Conservation (phyloP, 495 filamentous ascomycete genomes). For the Penicillium egyptiacum region DNA sequence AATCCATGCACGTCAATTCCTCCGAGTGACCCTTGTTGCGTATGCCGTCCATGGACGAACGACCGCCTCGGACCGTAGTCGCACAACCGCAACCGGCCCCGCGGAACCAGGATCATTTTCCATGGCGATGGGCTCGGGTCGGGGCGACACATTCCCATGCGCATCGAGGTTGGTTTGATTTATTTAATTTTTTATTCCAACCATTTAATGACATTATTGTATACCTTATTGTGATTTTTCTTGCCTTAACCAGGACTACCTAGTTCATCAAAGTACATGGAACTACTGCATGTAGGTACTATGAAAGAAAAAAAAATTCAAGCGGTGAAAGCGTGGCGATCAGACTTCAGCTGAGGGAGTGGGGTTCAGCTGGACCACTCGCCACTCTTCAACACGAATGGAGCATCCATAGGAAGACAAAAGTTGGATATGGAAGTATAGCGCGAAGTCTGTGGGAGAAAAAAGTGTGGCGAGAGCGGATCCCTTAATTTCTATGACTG, state of each 20-base stretch:
- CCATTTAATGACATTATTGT: not conserved
- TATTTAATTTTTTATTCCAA: not conserved
- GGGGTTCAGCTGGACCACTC: slow-evolving; percentile 23
- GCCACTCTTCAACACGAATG: slow-evolving; percentile 25
- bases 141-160: slow-evolving; percentile 24
- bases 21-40: slow-evolving; percentile 22
- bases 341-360: slow-evolving; percentile 36
- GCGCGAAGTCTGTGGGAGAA: slow-evolving; percentile 4
- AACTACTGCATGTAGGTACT: slow-evolving; percentile 30
- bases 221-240: not conserved
- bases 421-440: slow-evolving; percentile 14
- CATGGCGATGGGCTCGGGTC: slow-evolving; percentile 36
- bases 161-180: slow-evolving; percentile 1
- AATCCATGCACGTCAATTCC: slow-evolving; percentile 22
- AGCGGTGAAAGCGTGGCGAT: slow-evolving; percentile 36
- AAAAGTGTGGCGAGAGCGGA: slow-evolving; percentile 20
- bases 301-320: slow-evolving; percentile 10
- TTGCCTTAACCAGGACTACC: slow-evolving; percentile 1
- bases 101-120: slow-evolving; percentile 32
- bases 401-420: not conserved
- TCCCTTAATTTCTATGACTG: not conserved
- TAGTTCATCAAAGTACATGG: slow-evolving; percentile 22
- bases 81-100: slow-evolving; percentile 38
- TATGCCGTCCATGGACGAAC: slow-evolving; percentile 15
- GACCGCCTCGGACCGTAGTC: slow-evolving; percentile 30